Percentiles rank a stretch among this genome's conserved stretches.
Conservation (phyloP, 2,329 filamentous ascomycete species). For the Phoma sp. region DNA sequence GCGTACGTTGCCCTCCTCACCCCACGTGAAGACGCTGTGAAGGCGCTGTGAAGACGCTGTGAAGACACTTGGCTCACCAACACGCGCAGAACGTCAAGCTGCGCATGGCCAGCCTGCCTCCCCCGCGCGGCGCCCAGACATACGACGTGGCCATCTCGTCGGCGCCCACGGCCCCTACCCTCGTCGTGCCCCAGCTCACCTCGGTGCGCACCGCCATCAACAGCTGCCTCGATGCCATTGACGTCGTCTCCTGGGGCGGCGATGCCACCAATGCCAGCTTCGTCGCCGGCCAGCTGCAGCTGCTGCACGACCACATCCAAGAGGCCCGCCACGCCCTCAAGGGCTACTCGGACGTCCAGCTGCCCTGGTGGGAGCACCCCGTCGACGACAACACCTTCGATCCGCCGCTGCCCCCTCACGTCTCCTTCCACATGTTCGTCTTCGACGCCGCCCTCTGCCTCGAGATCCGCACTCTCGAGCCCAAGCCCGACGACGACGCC, state of each 20-base stretch:
- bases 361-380: conserved; percentile 63
- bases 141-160: conserved; percentile 61
- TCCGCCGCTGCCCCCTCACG: conserved; percentile 66
- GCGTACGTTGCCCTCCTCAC: conserved; percentile 61
- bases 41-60: too few species aligned
- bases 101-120: conserved; percentile 71
- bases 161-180: conserved; percentile 60
- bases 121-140: conserved; percentile 57
- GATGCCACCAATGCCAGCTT: conserved; percentile 65
- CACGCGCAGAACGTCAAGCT: conserved; percentile 73
- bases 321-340: conserved; percentile 67
- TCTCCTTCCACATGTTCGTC: conserved; percentile 73
- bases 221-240: conserved; percentile 81
- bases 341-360: conserved; percentile 58
- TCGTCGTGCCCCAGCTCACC: conserved; percentile 73
- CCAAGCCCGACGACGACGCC: conserved; percentile 38
- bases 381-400: conserved; percentile 66
- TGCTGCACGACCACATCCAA: conserved; percentile 66
- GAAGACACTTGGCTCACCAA: conserved; percentile 5
- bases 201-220: conserved; percentile 79
- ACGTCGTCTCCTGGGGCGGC: conserved; percentile 75
- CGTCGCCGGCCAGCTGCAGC: conserved; percentile 63
- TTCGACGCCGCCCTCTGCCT: conserved; percentile 63
- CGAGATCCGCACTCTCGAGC: conserved; percentile 73
- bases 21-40: too few species aligned